Evolutionary conservation across 495 filamentous ascomycete species (phyloP), one percentile per base, ranked within the genome.

Genomic region (Chaetomium cochliodes): DNA sequence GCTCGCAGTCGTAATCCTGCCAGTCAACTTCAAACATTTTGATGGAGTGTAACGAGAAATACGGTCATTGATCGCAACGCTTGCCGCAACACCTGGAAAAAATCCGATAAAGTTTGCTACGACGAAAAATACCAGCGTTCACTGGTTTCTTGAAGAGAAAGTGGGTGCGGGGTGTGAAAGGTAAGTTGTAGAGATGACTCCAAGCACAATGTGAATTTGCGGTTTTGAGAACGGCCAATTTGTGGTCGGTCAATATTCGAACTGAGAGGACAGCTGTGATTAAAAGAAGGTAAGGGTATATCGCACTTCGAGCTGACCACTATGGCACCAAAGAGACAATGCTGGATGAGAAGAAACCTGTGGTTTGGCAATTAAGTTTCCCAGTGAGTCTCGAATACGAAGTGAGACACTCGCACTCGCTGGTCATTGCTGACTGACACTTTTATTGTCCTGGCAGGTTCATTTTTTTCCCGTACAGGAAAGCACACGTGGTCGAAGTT

Each of bases 11-110:
- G 28, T 77, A 74, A 58, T 84, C 82, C 7, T 75, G 72, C 81
- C 81, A 85, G 61, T 81, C 70, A 51, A 82, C 78, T 60, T 84
- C 81, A 60, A 82, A 85, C 82, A 85, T 85, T 33, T 55, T 72
- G 66, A 13, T 39, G 16, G 20, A 16, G 18, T 37, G 18, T 15
- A 13, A 16, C 58, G 22, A 15, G 0, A 50, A 9, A 28, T 42
- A 22, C 9, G 3, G 12, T 18, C 37, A 63, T 61, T 18, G 42
- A 49, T 11, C 12, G 22, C 20, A 39, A 11, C 26, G 5, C 23
- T n/a, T n/a, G 62, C 11, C 30, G 20, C 20, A 20, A 16, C 12
- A 13, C 20, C 4, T n/a, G n/a, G 11, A 41, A 15, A 18, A 18
- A 22, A 2, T 53, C 15, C 16, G 23, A 0, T 18, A 13, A 39